A percentile compares a stretch with the other conserved stretches of the same genome.
phyloP scores from a whole-genome alignment of 495 filamentous ascomycete genomes.

The Extremus antarcticus region DNA sequence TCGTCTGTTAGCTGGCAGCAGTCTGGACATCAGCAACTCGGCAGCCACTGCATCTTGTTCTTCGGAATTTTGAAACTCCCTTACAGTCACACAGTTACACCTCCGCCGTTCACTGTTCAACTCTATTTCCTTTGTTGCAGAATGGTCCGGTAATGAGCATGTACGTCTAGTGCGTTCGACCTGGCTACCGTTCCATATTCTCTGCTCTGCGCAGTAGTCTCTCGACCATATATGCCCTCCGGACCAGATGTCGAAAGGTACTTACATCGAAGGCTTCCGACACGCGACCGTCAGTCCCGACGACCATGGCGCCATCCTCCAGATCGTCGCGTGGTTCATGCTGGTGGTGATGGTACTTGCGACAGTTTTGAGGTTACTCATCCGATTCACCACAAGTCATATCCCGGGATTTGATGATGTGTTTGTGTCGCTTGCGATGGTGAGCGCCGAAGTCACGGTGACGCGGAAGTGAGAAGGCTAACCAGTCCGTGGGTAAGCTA shows the following conservation, averaged over 20 bases:
- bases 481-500: background rate
- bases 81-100: background rate
- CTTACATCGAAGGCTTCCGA: background rate
- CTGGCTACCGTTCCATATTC: background rate
- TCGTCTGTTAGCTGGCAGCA: too few species aligned
- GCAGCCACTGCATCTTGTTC: too few species aligned
- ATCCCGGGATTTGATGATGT: background rate
- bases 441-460: too few species aligned
- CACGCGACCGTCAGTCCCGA: background rate
- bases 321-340: background rate
- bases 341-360: conserved; percentile 1
- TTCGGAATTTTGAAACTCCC: background rate
- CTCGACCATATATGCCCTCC: background rate
- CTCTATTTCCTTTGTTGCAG: background rate
- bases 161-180: too few species aligned
- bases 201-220: background rate
- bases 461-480: background rate
- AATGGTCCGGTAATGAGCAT: background rate
- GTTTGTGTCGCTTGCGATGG: background rate
- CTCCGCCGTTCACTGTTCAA: background rate
- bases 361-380: background rate
- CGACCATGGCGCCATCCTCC: background rate
- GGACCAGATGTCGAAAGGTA: background rate
- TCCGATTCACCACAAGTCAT: background rate
- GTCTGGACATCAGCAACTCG: too few species aligned